Percentiles rank a stretch among this genome's conserved stretches.
Evolutionary conservation across 768 basidiomycete species (phyloP).

Genomic region (Trichaptum fuscoviolaceum): DNA sequence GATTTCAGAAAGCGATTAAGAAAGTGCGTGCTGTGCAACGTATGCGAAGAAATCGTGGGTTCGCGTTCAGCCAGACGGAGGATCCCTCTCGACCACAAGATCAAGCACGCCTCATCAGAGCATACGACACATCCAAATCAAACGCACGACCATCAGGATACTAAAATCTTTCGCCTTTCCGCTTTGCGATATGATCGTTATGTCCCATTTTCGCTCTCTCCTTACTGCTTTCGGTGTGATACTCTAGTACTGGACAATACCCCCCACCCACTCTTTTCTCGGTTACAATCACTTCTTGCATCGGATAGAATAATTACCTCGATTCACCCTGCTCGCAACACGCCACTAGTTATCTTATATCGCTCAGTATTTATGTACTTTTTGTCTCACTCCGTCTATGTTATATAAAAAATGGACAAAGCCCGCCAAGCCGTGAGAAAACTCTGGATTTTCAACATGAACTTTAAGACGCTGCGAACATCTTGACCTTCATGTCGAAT

Average conservation of each 20-base stretch:
- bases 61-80: slow-evolving; percentile 98
- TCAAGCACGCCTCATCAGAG: slow-evolving; percentile 76
- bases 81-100: slow-evolving; percentile 70
- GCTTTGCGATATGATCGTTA: background rate
- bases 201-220: background rate
- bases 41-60: slow-evolving; percentile 93
- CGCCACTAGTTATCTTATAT: background rate
- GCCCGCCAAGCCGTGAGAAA: no score
- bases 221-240: background rate
- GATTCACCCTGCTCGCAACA: background rate
- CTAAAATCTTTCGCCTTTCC: slow-evolving; percentile 25
- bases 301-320: background rate
- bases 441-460: no score
- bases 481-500: no score
- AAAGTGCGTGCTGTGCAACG: slow-evolving; percentile 98
- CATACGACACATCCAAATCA: slow-evolving; percentile 82
- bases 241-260: background rate
- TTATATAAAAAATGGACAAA: background rate
- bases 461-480: no score
- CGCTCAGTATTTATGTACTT: background rate
- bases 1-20: slow-evolving; percentile 99
- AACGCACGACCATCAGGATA: slow-evolving; percentile 71
- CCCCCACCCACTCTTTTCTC: background rate
- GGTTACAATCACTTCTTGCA: background rate
- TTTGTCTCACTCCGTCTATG: background rate